phyloP scores from a whole-genome alignment of 805 yeast species.

The Candida tibetensis region DNA sequence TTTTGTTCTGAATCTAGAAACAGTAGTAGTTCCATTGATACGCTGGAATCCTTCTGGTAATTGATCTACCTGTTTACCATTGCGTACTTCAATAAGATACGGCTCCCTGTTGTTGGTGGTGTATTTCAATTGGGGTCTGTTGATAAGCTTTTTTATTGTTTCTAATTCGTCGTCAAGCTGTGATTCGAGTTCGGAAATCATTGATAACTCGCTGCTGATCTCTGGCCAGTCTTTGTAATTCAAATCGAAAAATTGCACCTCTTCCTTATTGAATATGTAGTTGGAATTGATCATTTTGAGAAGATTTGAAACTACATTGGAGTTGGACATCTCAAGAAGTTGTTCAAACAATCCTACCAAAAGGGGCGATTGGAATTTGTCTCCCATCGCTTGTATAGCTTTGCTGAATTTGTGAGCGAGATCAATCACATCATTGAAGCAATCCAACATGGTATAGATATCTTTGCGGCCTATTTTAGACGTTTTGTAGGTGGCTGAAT shows the following conservation, averaged over 20 bases:
- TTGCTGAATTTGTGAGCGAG: slow-evolving; percentile 31
- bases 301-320: slow-evolving; percentile 31
- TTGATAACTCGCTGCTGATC: slow-evolving; percentile 34
- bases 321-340: slow-evolving; percentile 32
- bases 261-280: slow-evolving; percentile 49
- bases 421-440: slow-evolving; percentile 26
- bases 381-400: slow-evolving; percentile 33
- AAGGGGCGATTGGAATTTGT: slow-evolving; percentile 29
- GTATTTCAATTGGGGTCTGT: slow-evolving; percentile 56
- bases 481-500: slow-evolving; percentile 27
- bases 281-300: slow-evolving; percentile 52
- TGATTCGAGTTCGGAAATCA: slow-evolving; percentile 43
- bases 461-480: slow-evolving; percentile 33
- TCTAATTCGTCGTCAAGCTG: slow-evolving; percentile 54
- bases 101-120: slow-evolving; percentile 61
- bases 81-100: slow-evolving; percentile 73
- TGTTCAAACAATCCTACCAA: slow-evolving; percentile 37
- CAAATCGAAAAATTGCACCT: slow-evolving; percentile 42
- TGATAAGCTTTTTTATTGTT: slow-evolving; percentile 42
- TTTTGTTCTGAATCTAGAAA: slow-evolving; percentile 74
- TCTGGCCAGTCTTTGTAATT: slow-evolving; percentile 32
- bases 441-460: slow-evolving; percentile 27
- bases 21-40: slow-evolving; percentile 62
- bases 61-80: slow-evolving; percentile 47
- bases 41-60: slow-evolving; percentile 79